Evolutionary conservation across 2,329 filamentous ascomycete genomes (phyloP).

Genomic region (Chalaropsis thielavioides): DNA sequence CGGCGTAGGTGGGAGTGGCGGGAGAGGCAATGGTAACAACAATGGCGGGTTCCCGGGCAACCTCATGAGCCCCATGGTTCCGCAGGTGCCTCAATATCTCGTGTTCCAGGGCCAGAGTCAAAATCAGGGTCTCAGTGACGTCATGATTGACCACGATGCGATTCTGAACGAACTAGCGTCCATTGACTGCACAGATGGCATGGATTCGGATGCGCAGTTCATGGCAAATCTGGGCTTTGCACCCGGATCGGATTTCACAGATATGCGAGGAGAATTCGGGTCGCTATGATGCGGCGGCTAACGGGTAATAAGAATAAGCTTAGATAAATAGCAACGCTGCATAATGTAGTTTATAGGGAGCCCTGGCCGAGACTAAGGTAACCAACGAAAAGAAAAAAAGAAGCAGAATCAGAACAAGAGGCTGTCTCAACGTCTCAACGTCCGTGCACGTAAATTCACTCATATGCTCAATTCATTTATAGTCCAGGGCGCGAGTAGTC

Average conservation of each 20-base stretch:
- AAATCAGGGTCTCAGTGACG: not conserved
- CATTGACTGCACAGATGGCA: conserved; percentile 34
- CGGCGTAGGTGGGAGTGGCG: not conserved
- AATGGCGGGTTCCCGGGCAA: not conserved
- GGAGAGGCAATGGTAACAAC: not conserved
- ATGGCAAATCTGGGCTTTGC: conserved; percentile 54
- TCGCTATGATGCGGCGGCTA: conserved; percentile 17
- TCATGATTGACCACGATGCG: conserved; percentile 33
- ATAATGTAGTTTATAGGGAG: conserved; percentile 1
- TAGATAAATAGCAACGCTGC: not conserved
- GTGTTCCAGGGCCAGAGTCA: conserved; percentile 3
- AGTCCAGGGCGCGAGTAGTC: conserved; percentile 42
- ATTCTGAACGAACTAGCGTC: conserved; percentile 39
- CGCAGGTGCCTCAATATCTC: conserved; percentile 11
- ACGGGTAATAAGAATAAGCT: not conserved
- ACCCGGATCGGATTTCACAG: conserved; percentile 44
- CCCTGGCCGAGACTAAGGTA: too few species aligned
- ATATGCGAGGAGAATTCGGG: conserved; percentile 33
- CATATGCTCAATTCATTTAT: not conserved
- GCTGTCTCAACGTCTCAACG: not conserved
- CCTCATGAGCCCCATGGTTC: conserved; percentile 9
- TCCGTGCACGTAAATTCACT: not conserved
- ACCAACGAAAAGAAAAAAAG: not conserved
- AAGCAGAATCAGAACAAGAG: not conserved
- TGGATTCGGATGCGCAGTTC: conserved; percentile 45